Evolutionary conservation across 129 eudicot species (phyloP), one percentile per base, ranked within the genome.

Genomic region (Lactuca sativa): DNA sequence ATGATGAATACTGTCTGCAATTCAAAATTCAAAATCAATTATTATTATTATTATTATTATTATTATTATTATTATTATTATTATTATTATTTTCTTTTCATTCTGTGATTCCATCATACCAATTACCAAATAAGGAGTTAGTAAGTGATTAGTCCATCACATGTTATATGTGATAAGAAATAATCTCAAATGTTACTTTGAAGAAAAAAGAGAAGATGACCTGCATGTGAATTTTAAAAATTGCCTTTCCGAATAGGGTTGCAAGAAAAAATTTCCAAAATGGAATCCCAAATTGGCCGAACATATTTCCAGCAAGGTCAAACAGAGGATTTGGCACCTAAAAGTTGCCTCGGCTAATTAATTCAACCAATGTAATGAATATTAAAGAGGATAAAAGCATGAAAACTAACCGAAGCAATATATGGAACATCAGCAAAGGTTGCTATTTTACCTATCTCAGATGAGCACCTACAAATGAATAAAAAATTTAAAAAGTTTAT

Each of bases 231-330:
- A 97, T 95, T 76, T 95, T 95, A 59, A 95, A 71, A 7, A 95
- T 79, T 53, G 99, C 97, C 84, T 95, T 95, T 62, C 99, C 99
- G 5, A 90, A 64, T 78, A 88, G 68, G 32, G 99, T 95, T 67
- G 99, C 95, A n/a, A 90, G 59, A 67, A 95, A 95, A 62, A 95
- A 95, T 77, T 90, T 64, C 99, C 97, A 95, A 66, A 95, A 90
- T 14, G 99, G 97, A 70, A 95, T 82, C 71, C 97, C 99, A 68
- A 95, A 88, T 78, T 95, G 99, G 65, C 99, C 99, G 60, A 96
- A 95, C 99, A 95, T 87, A 40, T 90, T 95, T 62, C 99, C 99
- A 72, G 99, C 99, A 48, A 95, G 97, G 75, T 95, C 97, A 77
- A 90, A 95, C 64, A 95, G 77, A 74, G 99, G 99, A 88, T 95